These are phyloP conservation scores for Tetrapisispora namnaoensis DNA, from an alignment of 805 yeast species.

Conservation along the genomic window DNA sequence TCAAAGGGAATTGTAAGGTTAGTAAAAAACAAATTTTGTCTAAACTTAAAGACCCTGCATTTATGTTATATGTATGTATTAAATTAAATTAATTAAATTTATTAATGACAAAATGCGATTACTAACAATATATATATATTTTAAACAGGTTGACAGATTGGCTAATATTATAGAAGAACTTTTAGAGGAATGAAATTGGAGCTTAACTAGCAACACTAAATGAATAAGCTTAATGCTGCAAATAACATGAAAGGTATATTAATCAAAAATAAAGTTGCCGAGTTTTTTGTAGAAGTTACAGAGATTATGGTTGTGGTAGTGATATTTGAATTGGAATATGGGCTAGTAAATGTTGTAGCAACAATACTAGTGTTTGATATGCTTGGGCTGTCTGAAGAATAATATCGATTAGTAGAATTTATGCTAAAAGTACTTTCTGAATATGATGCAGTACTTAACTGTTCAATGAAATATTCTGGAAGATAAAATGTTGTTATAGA, in stretches of 20 bases:
- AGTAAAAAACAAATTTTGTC: slow-evolving; percentile 13
- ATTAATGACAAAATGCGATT: neutral
- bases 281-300: neutral
- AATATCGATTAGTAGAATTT: neutral
- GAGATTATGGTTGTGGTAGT: neutral
- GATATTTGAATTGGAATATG: neutral
- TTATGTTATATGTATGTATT: slow-evolving; percentile 23
- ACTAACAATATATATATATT: slow-evolving; percentile 1
- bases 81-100: neutral
- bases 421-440: neutral
- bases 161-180: slow-evolving; percentile 5
- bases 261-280: neutral
- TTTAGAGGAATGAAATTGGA: neutral
- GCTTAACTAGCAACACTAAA: neutral
- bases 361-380: neutral
- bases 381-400: neutral
- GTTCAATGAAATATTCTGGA: slow-evolving; percentile 18
- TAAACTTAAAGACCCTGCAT: slow-evolving; percentile 18
- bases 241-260: neutral
- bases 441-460: neutral
- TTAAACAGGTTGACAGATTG: slow-evolving; percentile 6
- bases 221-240: neutral
- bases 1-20: neutral
- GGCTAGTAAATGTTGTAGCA: neutral
- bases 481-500: slow-evolving; percentile 16